Conservation (phyloP, 768 basidiomycete genomes). For the Russula abietina region DNA sequence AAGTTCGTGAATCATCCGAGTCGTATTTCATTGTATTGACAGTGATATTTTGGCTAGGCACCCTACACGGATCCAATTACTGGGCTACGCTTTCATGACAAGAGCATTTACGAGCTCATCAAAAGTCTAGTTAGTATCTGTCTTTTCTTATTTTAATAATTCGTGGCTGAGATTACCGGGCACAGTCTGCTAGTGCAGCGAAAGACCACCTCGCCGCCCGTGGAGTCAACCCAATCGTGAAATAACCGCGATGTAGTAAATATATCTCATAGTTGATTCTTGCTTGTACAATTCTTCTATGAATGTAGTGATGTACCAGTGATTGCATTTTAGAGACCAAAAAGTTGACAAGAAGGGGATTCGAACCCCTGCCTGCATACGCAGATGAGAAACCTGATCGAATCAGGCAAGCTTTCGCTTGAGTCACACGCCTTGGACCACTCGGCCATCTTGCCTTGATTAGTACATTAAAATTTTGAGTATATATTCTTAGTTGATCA, state of each 20-base stretch:
- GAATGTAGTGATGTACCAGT: not conserved
- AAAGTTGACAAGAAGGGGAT: slow-evolving; percentile 30
- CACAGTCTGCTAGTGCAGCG: slow-evolving; percentile 58
- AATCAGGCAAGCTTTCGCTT: slow-evolving; percentile 29
- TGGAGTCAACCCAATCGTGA: slow-evolving; percentile 36
- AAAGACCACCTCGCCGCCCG: slow-evolving; percentile 70
- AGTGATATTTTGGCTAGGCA: slow-evolving; percentile 39
- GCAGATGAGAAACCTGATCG: slow-evolving; percentile 28
- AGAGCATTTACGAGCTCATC: slow-evolving; percentile 79
- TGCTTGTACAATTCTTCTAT: not conserved
- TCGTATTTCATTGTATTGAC: not conserved
- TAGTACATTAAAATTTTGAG: not conserved
- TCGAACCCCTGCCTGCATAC: slow-evolving; percentile 30
- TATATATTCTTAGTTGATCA: not conserved
- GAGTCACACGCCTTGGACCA: slow-evolving; percentile 32
- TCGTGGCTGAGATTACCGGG: not conserved
- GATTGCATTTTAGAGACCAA: not conserved
- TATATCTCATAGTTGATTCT: not conserved
- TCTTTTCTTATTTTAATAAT: not conserved
- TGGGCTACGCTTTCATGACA: slow-evolving; percentile 75
- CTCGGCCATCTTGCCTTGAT: slow-evolving; percentile 28
- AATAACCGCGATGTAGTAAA: slow-evolving; percentile 19
- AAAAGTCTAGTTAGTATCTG: slow-evolving; percentile 55
- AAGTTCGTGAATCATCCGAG: slow-evolving; percentile 38
- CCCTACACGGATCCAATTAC: slow-evolving; percentile 82